Conservation (phyloP, 139 green algal species). For the Micractinium sp. region DNA sequence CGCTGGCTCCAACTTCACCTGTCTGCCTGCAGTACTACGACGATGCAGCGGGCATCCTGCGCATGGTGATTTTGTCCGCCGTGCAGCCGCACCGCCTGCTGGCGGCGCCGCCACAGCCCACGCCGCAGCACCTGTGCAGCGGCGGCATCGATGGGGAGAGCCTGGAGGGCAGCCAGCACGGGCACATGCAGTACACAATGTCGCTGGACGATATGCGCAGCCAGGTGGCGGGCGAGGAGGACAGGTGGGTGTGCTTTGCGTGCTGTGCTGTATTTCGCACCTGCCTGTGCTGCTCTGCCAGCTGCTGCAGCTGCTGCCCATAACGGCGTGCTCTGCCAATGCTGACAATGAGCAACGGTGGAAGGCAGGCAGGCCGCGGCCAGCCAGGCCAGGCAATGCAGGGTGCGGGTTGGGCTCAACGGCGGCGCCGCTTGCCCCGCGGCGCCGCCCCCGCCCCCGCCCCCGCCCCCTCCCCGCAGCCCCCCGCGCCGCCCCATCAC, state of each 20-base stretch:
- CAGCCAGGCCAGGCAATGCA: no score
- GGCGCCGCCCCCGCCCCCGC: no score
- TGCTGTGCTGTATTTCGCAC: no score
- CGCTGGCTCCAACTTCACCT: background rate
- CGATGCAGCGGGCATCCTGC: slow-evolving; percentile 82
- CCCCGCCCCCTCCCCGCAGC: background rate
- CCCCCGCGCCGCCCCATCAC: no score
- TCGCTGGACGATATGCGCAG: slow-evolving; percentile 31
- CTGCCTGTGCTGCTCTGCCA: no score
- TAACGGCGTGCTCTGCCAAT: no score
- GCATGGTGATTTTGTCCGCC: slow-evolving; percentile 78
- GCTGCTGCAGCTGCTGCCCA: no score
- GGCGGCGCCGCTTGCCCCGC: no score
- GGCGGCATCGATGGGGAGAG: background rate
- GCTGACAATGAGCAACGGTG: background rate
- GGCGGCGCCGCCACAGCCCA: slow-evolving; percentile 33
- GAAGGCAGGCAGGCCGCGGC: no score
- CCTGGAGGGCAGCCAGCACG: slow-evolving; percentile 17
- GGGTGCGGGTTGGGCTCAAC: background rate
- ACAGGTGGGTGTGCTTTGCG: background rate
- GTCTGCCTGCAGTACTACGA: slow-evolving; percentile 85
- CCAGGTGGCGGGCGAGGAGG: slow-evolving; percentile 28
- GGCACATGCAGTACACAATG: slow-evolving; percentile 16
- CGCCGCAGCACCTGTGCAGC: slow-evolving; percentile 19
- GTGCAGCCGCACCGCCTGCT: slow-evolving; percentile 78